phyloP scores from a whole-genome alignment of 1,284 basidiomycete species.

The Omphalotus olearius region DNA sequence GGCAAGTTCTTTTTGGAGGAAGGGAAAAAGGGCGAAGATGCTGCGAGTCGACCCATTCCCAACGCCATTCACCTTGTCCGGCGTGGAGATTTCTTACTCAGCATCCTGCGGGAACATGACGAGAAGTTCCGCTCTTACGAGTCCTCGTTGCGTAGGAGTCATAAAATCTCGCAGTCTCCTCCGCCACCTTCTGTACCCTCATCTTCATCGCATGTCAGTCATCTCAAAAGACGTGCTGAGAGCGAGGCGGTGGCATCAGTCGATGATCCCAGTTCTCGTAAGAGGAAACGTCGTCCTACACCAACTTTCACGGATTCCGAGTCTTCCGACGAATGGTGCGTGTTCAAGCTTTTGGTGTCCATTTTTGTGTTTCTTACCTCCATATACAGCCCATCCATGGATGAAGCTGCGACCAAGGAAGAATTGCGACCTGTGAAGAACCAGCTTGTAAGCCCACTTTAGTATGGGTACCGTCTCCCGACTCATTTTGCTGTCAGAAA shows the following conservation, averaged over 20 bases:
- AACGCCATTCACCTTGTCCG: slow-evolving; percentile 97
- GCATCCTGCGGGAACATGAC: slow-evolving; percentile 87
- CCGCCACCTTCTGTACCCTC: slow-evolving; percentile 64
- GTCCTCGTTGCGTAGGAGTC: slow-evolving; percentile 63
- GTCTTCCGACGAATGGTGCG: slow-evolving; percentile 84
- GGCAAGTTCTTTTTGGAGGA: slow-evolving; percentile 99
- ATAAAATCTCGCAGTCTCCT: slow-evolving; percentile 66
- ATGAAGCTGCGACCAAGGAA: slow-evolving; percentile 93
- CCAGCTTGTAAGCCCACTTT: slow-evolving; percentile 66
- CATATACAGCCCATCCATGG: slow-evolving; percentile 82
- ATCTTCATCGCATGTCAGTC: slow-evolving; percentile 52
- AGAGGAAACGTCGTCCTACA: slow-evolving; percentile 83
- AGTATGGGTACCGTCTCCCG: neutral
- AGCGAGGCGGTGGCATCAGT: slow-evolving; percentile 78
- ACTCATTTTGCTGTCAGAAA: slow-evolving; percentile 58
- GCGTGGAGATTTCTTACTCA: slow-evolving; percentile 90
- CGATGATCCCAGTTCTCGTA: slow-evolving; percentile 63
- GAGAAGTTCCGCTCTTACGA: slow-evolving; percentile 87
- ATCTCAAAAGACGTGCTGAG: slow-evolving; percentile 69
- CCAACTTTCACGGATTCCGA: slow-evolving; percentile 91
- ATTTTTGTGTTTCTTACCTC: neutral
- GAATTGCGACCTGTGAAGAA: slow-evolving; percentile 95
- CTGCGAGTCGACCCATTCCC: slow-evolving; percentile 80
- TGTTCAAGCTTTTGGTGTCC: slow-evolving; percentile 14
- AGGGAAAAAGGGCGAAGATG: slow-evolving; percentile 85